Evolutionary conservation across 1,284 basidiomycete genomes (phyloP).

Genomic region (Serendipita sp.): DNA sequence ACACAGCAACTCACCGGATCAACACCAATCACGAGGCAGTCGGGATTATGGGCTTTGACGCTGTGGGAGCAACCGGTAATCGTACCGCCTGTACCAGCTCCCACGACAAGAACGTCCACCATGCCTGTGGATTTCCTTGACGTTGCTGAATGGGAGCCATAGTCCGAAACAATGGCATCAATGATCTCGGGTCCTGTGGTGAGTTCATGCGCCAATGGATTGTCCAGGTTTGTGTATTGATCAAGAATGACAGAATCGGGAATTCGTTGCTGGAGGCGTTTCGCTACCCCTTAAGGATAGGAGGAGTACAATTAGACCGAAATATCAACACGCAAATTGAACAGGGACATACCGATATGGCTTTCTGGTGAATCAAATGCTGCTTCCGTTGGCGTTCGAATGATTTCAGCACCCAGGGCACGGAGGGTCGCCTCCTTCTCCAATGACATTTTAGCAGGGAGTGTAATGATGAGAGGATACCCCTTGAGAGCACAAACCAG

Average conservation of each 20-base stretch:
- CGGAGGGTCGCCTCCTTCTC: slow-evolving; percentile 91
- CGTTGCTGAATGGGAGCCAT: slow-evolving; percentile 42
- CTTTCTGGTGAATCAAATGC: slow-evolving; percentile 75
- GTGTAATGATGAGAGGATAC: slow-evolving; percentile 84
- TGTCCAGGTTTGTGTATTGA: slow-evolving; percentile 64
- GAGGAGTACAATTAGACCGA: slow-evolving; percentile 35
- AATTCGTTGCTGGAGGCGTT: slow-evolving; percentile 62
- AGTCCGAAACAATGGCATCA: slow-evolving; percentile 34
- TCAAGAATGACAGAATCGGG: slow-evolving; percentile 83
- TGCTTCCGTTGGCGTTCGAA: slow-evolving; percentile 87
- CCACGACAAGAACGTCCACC: slow-evolving; percentile 75
- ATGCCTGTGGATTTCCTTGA: slow-evolving; percentile 46
- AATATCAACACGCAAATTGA: slow-evolving; percentile 17
- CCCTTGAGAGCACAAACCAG: slow-evolving; percentile 87
- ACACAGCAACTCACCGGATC: slow-evolving; percentile 53
- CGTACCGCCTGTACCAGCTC: slow-evolving; percentile 92
- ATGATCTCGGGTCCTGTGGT: slow-evolving; percentile 85
- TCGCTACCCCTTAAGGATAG: slow-evolving; percentile 56
- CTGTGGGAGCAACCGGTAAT: slow-evolving; percentile 77
- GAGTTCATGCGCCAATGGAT: slow-evolving; percentile 79
- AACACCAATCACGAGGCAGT: slow-evolving; percentile 67
- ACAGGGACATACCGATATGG: slow-evolving; percentile 63
- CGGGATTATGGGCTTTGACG: slow-evolving; percentile 58
- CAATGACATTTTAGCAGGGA: slow-evolving; percentile 93
- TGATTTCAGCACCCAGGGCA: slow-evolving; percentile 84